A percentile compares a stretch with the other conserved stretches of the same genome.
phyloP scores from a whole-genome alignment of 257 asterid species.

The Fraxinus americana region DNA sequence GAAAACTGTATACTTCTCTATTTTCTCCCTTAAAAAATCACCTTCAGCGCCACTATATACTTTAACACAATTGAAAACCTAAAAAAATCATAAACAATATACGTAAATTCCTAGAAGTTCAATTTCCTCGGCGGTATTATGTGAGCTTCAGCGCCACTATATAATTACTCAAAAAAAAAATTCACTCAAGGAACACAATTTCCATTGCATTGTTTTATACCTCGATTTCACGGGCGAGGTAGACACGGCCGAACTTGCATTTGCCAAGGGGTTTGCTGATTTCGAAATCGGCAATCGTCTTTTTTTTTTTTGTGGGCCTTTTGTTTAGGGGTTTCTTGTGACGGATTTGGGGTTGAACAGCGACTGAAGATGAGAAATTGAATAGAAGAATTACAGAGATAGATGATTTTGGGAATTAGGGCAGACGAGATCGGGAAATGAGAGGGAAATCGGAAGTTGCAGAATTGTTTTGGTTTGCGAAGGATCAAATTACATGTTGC shows the following conservation, averaged over 20 bases:
- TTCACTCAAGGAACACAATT: no score
- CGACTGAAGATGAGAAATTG: conserved; percentile 34
- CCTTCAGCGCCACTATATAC: conserved; percentile 83
- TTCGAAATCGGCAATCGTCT: conserved; percentile 84
- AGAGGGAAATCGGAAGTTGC: conserved; percentile 32
- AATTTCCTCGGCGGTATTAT: neutral
- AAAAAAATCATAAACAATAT: no score
- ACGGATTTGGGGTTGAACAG: conserved; percentile 23
- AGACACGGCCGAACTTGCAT: conserved; percentile 93
- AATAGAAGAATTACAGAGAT: conserved; percentile 9
- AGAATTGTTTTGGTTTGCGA: conserved; percentile 2
- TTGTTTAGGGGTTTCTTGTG: conserved; percentile 50
- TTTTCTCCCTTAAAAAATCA: conserved; percentile 79
- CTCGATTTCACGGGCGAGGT: conserved; percentile 92
- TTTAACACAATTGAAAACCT: conserved; percentile 35
- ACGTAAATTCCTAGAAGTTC: neutral
- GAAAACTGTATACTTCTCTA: conserved; percentile 73
- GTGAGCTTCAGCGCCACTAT: neutral
- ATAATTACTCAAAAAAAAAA: neutral
- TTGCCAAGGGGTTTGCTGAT: conserved; percentile 91
- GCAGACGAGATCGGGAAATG: neutral
- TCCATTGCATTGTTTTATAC: conserved; percentile 21
- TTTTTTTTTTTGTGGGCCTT: conserved; percentile 20
- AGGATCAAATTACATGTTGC: no score
- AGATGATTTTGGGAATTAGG: conserved; percentile 28